A percentile compares a stretch with the other conserved stretches of the same genome.
Evolutionary conservation across 2,329 filamentous ascomycete species (phyloP).

Genomic region (Gaeumannomyces sp.): DNA sequence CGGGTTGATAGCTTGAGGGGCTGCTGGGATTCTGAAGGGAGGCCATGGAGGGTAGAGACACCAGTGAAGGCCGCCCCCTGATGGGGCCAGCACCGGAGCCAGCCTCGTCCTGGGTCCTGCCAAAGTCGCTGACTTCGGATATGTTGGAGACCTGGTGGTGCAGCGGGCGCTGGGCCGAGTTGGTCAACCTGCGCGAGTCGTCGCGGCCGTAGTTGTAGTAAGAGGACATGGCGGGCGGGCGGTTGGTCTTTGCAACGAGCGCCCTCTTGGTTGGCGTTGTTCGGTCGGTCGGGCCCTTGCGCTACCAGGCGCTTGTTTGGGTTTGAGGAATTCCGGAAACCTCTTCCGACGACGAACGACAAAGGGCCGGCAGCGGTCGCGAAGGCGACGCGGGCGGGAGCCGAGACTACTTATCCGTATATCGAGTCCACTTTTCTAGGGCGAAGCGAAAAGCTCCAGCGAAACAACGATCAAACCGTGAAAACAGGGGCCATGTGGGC

Average conservation of each 20-base stretch:
- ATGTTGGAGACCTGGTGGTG: slow-evolving; percentile 23
- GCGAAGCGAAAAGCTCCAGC: not conserved
- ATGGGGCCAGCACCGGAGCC: not conserved
- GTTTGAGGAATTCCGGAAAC: not conserved
- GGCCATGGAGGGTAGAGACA: slow-evolving; percentile 30
- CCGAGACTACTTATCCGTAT: not conserved
- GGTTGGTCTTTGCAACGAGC: not conserved
- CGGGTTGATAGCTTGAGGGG: not conserved
- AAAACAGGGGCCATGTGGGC: not conserved
- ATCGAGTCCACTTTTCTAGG: not conserved
- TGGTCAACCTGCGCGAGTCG: not conserved
- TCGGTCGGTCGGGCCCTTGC: not conserved
- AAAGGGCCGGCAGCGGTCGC: not conserved
- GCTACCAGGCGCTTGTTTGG: not conserved
- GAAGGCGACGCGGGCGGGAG: not conserved
- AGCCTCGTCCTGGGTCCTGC: slow-evolving; percentile 44
- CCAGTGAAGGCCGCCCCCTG: slow-evolving; percentile 31
- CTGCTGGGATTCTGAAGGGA: slow-evolving; percentile 11
- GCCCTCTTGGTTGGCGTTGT: not conserved
- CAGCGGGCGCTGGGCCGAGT: not conserved
- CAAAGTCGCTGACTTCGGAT: slow-evolving; percentile 25
- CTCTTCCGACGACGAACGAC: not conserved
- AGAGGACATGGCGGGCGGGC: not conserved
- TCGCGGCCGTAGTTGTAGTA: not conserved
- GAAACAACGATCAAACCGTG: not conserved